A percentile compares a stretch with the other conserved stretches of the same genome.
phyloP scores from a whole-genome alignment of 2,329 filamentous ascomycete genomes.

The Paraphaeosphaeria sporulosa region DNA sequence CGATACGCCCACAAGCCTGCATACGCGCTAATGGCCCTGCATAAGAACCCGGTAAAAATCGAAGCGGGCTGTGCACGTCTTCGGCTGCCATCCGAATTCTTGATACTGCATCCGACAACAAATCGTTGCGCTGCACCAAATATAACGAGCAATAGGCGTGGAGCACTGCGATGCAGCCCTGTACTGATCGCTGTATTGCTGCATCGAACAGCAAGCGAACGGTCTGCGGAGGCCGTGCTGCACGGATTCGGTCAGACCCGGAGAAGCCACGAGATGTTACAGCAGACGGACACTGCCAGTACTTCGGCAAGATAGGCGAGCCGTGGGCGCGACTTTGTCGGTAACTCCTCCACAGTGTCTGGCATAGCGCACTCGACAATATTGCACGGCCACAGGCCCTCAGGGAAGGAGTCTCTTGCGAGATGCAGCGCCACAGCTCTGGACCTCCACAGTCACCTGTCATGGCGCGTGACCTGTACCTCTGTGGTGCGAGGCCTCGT shows the following conservation, averaged over 20 bases:
- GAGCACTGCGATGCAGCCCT: not conserved
- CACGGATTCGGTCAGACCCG: not conserved
- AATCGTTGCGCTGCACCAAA: conserved; percentile 10
- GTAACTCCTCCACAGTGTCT: not conserved
- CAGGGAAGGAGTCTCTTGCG: conserved; percentile 2
- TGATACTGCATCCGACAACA: not conserved
- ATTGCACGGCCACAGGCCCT: not conserved
- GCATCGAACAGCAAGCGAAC: conserved; percentile 7
- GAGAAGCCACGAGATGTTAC: not conserved
- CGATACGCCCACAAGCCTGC: not conserved
- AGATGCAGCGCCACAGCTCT: conserved; percentile 9
- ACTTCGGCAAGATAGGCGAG: conserved; percentile 9
- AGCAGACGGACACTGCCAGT: conserved; percentile 3
- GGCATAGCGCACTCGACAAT: not conserved
- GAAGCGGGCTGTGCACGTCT: conserved; percentile 3
- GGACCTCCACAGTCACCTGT: conserved; percentile 14
- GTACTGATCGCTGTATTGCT: not conserved
- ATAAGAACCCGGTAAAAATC: conserved; percentile 1
- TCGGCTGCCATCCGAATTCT: conserved; percentile 14
- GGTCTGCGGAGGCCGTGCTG: not conserved
- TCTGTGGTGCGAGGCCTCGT: not conserved
- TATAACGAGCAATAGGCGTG: conserved; percentile 12
- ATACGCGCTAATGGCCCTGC: conserved; percentile 10
- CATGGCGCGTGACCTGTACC: conserved; percentile 16
- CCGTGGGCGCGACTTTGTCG: not conserved